Percentiles rank a stretch among this genome's conserved stretches.
phyloP scores from a whole-genome alignment of 2,329 filamentous ascomycete genomes.

The Sclerotinia sclerotiorum region DNA sequence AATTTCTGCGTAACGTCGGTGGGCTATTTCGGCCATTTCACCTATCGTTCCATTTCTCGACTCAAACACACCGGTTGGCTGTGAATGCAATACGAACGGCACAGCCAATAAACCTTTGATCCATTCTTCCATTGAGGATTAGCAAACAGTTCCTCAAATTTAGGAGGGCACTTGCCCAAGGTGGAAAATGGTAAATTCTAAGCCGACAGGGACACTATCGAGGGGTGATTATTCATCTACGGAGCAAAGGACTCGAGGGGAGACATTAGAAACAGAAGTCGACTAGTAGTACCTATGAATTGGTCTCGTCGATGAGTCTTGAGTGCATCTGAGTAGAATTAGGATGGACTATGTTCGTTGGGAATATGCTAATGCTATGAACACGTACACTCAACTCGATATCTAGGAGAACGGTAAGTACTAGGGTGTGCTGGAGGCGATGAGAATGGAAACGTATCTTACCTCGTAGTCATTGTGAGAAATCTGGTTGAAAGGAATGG shows the following conservation, averaged over 20 bases:
- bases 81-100: slow-evolving; percentile 93
- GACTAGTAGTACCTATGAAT: slow-evolving; percentile 62
- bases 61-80: slow-evolving; percentile 85
- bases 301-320: slow-evolving; percentile 91
- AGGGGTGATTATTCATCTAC: neutral
- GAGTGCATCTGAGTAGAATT: slow-evolving; percentile 54
- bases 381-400: slow-evolving; percentile 71
- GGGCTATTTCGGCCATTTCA: slow-evolving; percentile 76
- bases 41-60: slow-evolving; percentile 61
- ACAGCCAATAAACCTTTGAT: slow-evolving; percentile 93
- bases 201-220: neutral
- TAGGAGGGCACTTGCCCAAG: neutral
- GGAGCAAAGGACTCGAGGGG: neutral
- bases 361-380: slow-evolving; percentile 13
- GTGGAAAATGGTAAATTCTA: neutral
- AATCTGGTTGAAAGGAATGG: neutral
- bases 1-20: slow-evolving; percentile 89
- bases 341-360: slow-evolving; percentile 11
- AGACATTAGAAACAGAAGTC: neutral
- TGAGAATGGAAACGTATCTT: slow-evolving; percentile 10
- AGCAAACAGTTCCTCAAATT: neutral
- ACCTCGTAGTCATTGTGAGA: slow-evolving; percentile 17
- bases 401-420: slow-evolving; percentile 51
- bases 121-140: slow-evolving; percentile 65
- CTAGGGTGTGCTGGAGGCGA: neutral